A percentile compares a stretch with the other conserved stretches of the same genome.
These are phyloP conservation scores for Debaryomycetaceae sp. DNA, from an alignment of 1,139 yeast species.

Conservation along the genomic window DNA sequence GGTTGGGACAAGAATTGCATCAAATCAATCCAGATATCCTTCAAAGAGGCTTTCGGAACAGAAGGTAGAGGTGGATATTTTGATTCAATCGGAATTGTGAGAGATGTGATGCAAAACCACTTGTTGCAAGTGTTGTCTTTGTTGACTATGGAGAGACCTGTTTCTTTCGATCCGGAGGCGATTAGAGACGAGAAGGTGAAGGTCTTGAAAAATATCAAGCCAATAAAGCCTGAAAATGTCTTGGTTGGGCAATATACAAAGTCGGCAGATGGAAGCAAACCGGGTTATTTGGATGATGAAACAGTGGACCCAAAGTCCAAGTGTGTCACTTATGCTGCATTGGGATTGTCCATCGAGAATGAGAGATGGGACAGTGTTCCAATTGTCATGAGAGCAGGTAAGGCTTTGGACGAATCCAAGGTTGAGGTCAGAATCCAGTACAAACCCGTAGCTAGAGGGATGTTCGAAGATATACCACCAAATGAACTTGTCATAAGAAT, in stretches of 20 bases:
- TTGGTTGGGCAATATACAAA: conserved; percentile 84
- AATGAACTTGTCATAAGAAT: conserved; percentile 91
- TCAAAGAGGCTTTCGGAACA: conserved; percentile 96
- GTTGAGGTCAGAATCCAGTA: conserved; percentile 94
- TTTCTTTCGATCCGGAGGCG: conserved; percentile 83
- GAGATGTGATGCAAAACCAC: conserved; percentile 99
- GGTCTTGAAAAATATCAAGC: conserved; percentile 76
- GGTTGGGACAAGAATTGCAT: conserved; percentile 84
- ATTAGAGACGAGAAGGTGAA: conserved; percentile 95
- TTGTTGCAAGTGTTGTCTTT: conserved; percentile 87
- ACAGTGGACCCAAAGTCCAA: conserved; percentile 81
- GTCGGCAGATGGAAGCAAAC: conserved; percentile 84
- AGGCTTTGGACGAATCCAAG: conserved; percentile 86
- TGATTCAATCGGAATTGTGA: conserved; percentile 89
- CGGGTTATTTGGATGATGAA: conserved; percentile 88
- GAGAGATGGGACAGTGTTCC: conserved; percentile 99
- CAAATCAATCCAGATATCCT: conserved; percentile 77
- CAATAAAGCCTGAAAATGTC: conserved; percentile 62
- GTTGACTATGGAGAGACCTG: conserved; percentile 94
- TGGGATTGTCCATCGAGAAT: conserved; percentile 72
- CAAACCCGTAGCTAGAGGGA: conserved; percentile 80
- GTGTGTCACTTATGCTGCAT: conserved; percentile 90
- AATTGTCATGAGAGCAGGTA: conserved; percentile 92
- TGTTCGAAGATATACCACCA: conserved; percentile 77
- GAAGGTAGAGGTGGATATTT: conserved; percentile 99